These are phyloP conservation scores for Lasiodiplodia sp. DNA, from an alignment of 2,329 filamentous ascomycete species.

Conservation along the genomic window DNA sequence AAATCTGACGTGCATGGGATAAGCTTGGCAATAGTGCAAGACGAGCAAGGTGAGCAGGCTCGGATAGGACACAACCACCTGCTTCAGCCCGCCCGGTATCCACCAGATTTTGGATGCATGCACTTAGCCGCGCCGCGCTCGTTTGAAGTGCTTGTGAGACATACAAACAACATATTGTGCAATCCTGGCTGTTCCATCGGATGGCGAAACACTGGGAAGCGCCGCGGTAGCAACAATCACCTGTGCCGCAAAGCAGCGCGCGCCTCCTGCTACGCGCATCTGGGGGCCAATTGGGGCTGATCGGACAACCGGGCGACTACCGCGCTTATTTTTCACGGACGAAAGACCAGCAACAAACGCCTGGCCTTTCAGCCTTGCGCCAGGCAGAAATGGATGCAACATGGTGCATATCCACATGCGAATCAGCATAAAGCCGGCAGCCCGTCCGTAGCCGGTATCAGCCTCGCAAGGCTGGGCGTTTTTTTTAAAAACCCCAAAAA, in stretches of 20 bases:
- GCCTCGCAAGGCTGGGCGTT: conserved; percentile 20
- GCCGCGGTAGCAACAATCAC: neutral
- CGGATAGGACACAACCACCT: neutral
- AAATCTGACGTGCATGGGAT: conserved; percentile 7
- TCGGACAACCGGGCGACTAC: neutral
- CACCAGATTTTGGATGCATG: neutral
- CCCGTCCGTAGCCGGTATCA: conserved; percentile 5
- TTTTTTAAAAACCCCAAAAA: neutral
- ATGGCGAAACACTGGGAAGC: neutral
- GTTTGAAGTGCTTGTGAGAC: neutral
- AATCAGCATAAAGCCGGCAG: conserved; percentile 18
- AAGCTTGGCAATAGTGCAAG: neutral
- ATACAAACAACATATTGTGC: neutral
- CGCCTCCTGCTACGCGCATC: neutral
- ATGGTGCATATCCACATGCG: conserved; percentile 4
- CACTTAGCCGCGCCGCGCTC: conserved; percentile 7
- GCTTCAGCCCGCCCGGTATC: neutral
- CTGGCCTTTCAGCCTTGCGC: conserved; percentile 10
- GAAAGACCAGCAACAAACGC: conserved; percentile 15
- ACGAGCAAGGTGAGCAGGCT: neutral
- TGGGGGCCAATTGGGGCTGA: conserved; percentile 9
- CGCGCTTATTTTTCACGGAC: conserved; percentile 7
- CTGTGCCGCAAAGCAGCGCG: neutral
- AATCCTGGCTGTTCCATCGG: neutral
- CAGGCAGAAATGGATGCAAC: conserved; percentile 7